Evolutionary conservation across 2,329 filamentous ascomycete species (phyloP), one percentile per base, ranked within the genome.

Genomic region (Knoxdaviesia capensis): DNA sequence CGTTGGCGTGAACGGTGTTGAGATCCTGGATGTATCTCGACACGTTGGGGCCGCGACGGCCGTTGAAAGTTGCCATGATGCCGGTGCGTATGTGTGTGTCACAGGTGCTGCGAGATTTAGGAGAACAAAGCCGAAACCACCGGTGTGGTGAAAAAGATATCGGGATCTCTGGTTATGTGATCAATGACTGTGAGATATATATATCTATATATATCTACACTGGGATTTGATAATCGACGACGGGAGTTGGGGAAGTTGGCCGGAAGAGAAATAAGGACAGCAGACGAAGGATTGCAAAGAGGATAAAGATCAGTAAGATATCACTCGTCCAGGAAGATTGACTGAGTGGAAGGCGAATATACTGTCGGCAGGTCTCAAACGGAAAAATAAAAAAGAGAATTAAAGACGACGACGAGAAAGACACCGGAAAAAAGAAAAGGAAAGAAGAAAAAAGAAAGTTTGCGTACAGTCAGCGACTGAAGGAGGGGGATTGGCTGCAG

Each of bases 1-100:
- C 51, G 41, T 66, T 70, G 46, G 78, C 67, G 51, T 76, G 74
- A 46, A 79, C 65, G 46, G 76, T 73, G 65, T 94, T 94, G 53
- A 94, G 68, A 51, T 87, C 80, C 53, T 83, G 80, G 49, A 94
- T 70, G 64, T 90, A 93, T 55, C 86, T 80, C 54, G 85, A 86
- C 61, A 94, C 82, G 59, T 93, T 93, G 54, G 83, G 80, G 52
- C 74, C 81, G 55, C 80, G 77, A 47, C 84, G 80, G 54, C 77
- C 79, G 59, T 71, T 77, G 69, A 76, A 86, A 56, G 66, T 71
- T 57, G 82, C 75, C 80, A 86, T 86, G 43, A 36, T 43, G 37
- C 32, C 20, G 33, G 31, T 11, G 7, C 32, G 20, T 20, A 3
- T 20, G 20, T 20, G 6, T 36, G 40, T 43, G 41, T 28, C 11